phyloP scores from a whole-genome alignment of 2,329 filamentous ascomycete genomes.

The Diaporthe vaccinii region DNA sequence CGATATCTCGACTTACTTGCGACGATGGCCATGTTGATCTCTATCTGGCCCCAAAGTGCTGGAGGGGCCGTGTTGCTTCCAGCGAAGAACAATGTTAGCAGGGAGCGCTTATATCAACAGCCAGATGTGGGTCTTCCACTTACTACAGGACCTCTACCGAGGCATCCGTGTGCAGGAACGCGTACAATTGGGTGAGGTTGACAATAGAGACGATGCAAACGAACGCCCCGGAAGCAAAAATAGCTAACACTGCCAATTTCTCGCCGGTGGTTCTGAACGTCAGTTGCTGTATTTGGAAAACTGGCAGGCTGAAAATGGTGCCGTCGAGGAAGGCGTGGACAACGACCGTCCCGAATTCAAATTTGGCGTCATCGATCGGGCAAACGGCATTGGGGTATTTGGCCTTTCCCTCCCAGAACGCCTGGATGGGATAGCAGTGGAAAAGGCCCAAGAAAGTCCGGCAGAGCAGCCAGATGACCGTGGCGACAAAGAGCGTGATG shows the following conservation, averaged over 20 bases:
- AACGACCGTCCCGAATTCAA: conserved; percentile 24
- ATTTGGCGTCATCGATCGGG: conserved; percentile 18
- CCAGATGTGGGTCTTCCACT: not conserved
- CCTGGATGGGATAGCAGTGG: conserved; percentile 24
- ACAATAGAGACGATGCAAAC: conserved; percentile 26
- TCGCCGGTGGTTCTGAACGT: not conserved
- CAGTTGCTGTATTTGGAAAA: conserved; percentile 16
- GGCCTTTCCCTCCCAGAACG: conserved; percentile 24
- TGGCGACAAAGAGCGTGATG: conserved; percentile 21
- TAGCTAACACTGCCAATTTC: conserved; percentile 4
- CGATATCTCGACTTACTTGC: not conserved
- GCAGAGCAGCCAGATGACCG: conserved; percentile 20
- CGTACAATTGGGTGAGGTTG: conserved; percentile 25
- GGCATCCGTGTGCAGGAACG: not conserved
- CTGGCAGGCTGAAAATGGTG: conserved; percentile 20
- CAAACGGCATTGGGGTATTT: conserved; percentile 7
- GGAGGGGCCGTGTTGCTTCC: conserved; percentile 17
- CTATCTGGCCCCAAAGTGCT: conserved; percentile 24
- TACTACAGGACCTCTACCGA: conserved; percentile 20
- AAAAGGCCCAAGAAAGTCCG: conserved; percentile 22
- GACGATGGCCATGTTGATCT: conserved; percentile 29
- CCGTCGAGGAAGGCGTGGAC: conserved; percentile 29
- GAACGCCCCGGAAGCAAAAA: conserved; percentile 18
- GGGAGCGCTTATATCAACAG: too few relatives aligned
- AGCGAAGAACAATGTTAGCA: not conserved